Evolutionary conservation across 2,329 filamentous ascomycete species (phyloP).

Genomic region (Aaosphaeria pasadenensis): DNA sequence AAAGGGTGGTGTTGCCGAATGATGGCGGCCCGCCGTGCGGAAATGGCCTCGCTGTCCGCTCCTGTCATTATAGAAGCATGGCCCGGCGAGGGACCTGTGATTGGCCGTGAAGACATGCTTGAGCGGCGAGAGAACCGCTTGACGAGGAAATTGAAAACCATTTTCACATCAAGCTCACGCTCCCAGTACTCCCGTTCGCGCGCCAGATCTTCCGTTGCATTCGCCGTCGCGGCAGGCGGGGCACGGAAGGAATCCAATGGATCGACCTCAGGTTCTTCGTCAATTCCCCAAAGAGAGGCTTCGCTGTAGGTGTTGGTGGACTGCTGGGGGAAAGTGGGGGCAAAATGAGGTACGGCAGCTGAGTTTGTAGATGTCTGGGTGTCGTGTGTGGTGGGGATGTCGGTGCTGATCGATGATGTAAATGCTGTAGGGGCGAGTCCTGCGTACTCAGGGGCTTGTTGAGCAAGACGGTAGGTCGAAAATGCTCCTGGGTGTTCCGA

Average conservation of each 20-base stretch:
- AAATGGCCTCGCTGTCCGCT: conserved; percentile 25
- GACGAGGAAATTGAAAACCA: conserved; percentile 72
- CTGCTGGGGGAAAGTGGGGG: conserved; percentile 43
- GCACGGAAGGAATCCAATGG: conserved; percentile 46
- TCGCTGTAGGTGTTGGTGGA: conserved; percentile 40
- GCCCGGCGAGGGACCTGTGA: conserved; percentile 1
- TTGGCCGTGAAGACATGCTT: conserved; percentile 17
- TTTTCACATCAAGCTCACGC: conserved; percentile 81
- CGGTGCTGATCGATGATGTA: conserved; percentile 14
- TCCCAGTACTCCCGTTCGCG: conserved; percentile 81
- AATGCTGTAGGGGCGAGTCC: conserved; percentile 57
- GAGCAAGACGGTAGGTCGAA: conserved; percentile 68
- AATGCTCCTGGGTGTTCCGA: conserved; percentile 88
- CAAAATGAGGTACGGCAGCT: conserved; percentile 45
- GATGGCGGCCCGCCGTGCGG: conserved; percentile 70
- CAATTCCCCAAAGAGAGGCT: conserved; percentile 64
- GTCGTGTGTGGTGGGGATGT: conserved; percentile 18
- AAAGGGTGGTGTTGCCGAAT: conserved; percentile 89
- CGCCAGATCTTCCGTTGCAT: conserved; percentile 30
- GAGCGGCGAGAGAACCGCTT: conserved; percentile 36
- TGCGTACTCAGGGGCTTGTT: conserved; percentile 66
- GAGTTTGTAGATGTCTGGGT: conserved; percentile 27
- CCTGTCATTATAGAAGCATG: conserved; percentile 15
- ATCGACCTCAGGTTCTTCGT: conserved; percentile 52
- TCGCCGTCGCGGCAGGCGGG: conserved; percentile 9